phyloP scores from a whole-genome alignment of 306 rosid genomes.

The Mimosa pudica region DNA sequence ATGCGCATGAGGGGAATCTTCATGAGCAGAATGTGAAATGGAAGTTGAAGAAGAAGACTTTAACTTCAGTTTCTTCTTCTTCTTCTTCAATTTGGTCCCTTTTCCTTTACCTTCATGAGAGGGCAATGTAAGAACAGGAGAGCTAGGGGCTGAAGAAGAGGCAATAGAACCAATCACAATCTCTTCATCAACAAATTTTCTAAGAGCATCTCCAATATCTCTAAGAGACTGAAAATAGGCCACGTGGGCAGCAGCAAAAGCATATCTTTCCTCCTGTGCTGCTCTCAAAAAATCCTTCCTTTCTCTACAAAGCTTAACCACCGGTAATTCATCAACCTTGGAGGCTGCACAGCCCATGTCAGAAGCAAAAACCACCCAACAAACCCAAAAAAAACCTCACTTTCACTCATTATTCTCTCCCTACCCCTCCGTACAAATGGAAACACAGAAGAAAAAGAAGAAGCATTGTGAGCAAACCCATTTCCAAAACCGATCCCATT shows the following conservation, averaged over 20 bases:
- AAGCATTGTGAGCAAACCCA: conserved; percentile 44
- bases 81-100: conserved; percentile 25
- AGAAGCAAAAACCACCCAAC: conserved; percentile 22
- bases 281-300: conserved; percentile 66
- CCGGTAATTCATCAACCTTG: conserved; percentile 80
- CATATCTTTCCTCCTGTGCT: conserved; percentile 81
- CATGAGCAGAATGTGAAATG: conserved; percentile 44
- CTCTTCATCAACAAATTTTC: conserved; percentile 82
- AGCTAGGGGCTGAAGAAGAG: conserved; percentile 45
- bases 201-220: conserved; percentile 75
- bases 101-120: conserved; percentile 63
- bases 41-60: conserved; percentile 60
- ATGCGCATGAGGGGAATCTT: conserved; percentile 2
- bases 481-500: conserved; percentile 41
- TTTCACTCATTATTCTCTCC: conserved; percentile 42
- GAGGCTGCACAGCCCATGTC: conserved; percentile 93
- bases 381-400: conserved; percentile 34
- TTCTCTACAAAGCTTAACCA: conserved; percentile 79
- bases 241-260: conserved; percentile 90
- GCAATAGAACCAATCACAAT: conserved; percentile 41
- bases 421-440: conserved; percentile 46
- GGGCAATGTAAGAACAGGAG: conserved; percentile 91
- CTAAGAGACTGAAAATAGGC: conserved; percentile 76
- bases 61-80: conserved; percentile 6
- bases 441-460: conserved; percentile 17